phyloP scores from a whole-genome alignment of 768 basidiomycete species.

The Lentinula edodes region DNA sequence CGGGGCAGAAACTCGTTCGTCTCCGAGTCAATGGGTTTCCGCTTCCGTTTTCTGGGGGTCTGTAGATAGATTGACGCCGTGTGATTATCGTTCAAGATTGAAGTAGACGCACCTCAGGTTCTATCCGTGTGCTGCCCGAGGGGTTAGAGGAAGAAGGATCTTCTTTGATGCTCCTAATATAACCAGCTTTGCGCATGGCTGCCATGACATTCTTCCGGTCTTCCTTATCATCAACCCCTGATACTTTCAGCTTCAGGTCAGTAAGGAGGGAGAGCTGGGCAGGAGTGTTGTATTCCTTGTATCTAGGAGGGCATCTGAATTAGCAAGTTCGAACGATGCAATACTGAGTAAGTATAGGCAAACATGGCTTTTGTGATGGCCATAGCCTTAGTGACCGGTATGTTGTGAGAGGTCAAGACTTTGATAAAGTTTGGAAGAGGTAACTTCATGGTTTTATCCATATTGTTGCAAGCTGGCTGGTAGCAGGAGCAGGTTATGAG shows the following conservation, averaged over 20 bases:
- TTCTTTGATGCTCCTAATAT: slow-evolving; percentile 27
- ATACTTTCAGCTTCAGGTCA: slow-evolving; percentile 49
- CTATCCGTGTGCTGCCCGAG: slow-evolving; percentile 12
- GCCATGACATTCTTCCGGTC: slow-evolving; percentile 53
- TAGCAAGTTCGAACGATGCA: not conserved
- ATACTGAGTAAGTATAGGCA: slow-evolving; percentile 14
- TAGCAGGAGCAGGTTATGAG: no score
- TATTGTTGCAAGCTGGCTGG: slow-evolving; percentile 9
- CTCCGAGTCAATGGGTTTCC: slow-evolving; percentile 41
- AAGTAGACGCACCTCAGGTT: slow-evolving; percentile 24
- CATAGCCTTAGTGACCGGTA: slow-evolving; percentile 66
- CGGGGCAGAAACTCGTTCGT: slow-evolving; percentile 53
- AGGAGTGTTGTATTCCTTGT: slow-evolving; percentile 64
- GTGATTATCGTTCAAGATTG: not conserved
- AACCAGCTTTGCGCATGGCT: slow-evolving; percentile 63
- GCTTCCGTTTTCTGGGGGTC: slow-evolving; percentile 49
- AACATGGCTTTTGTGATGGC: slow-evolving; percentile 65
- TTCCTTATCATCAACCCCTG: slow-evolving; percentile 62
- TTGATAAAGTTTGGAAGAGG: slow-evolving; percentile 64
- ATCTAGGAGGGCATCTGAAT: slow-evolving; percentile 38
- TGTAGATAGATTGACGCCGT: slow-evolving; percentile 13
- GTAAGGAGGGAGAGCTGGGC: slow-evolving; percentile 51
- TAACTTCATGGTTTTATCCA: slow-evolving; percentile 37
- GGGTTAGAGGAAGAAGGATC: slow-evolving; percentile 12
- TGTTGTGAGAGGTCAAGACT: slow-evolving; percentile 49